Evolutionary conservation across 2,329 filamentous ascomycete species (phyloP).

Genomic region (Zasmidium cellare): DNA sequence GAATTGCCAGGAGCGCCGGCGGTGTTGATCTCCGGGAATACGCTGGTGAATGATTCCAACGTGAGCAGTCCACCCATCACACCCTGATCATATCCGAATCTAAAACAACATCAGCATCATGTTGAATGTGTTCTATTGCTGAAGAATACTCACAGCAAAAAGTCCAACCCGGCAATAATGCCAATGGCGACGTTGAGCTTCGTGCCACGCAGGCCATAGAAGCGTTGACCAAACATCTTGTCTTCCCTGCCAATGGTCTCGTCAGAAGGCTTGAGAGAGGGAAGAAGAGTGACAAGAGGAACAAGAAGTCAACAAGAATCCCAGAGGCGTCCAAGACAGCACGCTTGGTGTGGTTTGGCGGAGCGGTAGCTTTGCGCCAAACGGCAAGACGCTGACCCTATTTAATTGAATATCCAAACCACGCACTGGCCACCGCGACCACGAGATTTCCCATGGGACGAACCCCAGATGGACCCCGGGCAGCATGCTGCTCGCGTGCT

Average conservation of each 20-base stretch:
- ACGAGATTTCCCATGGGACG: constrained; percentile 1
- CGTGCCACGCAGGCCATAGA: constrained; percentile 43
- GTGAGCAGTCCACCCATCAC: constrained; percentile 48
- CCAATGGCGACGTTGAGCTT: constrained; percentile 45
- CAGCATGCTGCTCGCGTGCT: constrained; percentile 2
- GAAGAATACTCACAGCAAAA: constrained; percentile 16
- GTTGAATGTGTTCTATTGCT: neutral
- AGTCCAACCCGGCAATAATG: constrained; percentile 45
- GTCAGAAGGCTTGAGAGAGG: neutral
- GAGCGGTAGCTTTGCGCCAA: constrained; percentile 7
- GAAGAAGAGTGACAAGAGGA: constrained; percentile 1
- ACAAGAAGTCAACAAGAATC: neutral
- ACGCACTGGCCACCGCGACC: no score
- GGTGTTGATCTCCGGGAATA: constrained; percentile 44
- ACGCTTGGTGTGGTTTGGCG: neutral
- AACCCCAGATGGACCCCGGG: neutral
- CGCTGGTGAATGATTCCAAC: constrained; percentile 41
- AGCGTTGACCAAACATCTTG: constrained; percentile 23
- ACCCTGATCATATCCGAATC: constrained; percentile 26
- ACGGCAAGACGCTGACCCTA: constrained; percentile 8
- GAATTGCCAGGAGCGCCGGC: constrained; percentile 3
- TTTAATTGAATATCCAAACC: neutral
- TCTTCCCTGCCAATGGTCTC: neutral
- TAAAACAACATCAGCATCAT: neutral
- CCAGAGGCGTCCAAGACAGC: neutral